Evolutionary conservation across 768 basidiomycete species (phyloP).

Genomic region (Phanerochaete sordida): DNA sequence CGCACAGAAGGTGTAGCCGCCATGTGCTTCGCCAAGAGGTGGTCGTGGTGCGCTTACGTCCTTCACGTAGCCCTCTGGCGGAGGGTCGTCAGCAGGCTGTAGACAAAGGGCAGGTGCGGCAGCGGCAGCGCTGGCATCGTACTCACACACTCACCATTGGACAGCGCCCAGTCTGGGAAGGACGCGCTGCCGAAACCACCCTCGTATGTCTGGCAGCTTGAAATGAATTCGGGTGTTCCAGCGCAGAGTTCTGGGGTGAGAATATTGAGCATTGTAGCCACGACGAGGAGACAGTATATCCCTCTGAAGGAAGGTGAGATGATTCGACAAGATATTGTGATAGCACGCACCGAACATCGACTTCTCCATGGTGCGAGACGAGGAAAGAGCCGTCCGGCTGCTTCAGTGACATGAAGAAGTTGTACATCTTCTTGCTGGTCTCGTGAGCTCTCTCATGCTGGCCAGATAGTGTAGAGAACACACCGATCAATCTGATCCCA

Average conservation of each 20-base stretch:
- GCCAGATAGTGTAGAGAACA: conserved; percentile 15
- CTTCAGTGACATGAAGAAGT: conserved; percentile 90
- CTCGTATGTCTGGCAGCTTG: conserved; percentile 95
- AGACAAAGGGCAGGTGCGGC: not conserved
- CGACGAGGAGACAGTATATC: conserved; percentile 86
- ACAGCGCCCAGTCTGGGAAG: conserved; percentile 25
- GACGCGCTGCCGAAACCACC: conserved; percentile 66
- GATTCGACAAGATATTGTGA: not conserved
- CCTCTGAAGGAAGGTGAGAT: conserved; percentile 49
- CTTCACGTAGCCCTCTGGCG: not conserved
- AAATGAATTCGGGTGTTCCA: conserved; percentile 75
- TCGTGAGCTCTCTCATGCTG: not conserved
- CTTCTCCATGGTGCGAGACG: conserved; percentile 83
- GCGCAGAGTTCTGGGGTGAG: conserved; percentile 84
- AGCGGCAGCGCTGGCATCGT: not conserved
- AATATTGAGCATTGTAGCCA: conserved; percentile 79
- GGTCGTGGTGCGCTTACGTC: conserved; percentile 45
- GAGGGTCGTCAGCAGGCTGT: not conserved
- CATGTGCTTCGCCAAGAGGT: conserved; percentile 92
- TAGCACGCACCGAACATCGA: conserved; percentile 79
- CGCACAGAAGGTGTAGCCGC: conserved; percentile 95
- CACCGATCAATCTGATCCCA: conserved; percentile 88
- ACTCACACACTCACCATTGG: conserved; percentile 15
- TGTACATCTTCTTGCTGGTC: conserved; percentile 70
- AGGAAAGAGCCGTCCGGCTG: conserved; percentile 91